Base-by-base conservation (phyloP, 305 asterid genomes). In the Fraxinus latifolia region DNA sequence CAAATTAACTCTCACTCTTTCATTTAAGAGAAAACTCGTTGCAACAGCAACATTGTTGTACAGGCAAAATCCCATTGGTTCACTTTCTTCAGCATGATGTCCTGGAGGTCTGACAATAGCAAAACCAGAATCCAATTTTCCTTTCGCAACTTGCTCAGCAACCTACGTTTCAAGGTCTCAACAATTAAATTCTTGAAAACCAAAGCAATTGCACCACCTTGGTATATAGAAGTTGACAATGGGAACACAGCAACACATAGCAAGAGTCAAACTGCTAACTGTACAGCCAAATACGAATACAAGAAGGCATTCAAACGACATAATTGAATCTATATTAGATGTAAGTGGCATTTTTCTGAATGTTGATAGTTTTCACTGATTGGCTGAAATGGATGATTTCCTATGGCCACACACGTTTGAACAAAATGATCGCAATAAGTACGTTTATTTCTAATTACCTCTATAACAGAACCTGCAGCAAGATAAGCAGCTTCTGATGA, bases 31-130 rank as follows among this genome's bases (percentile, higher is more conserved):
- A 86, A 79, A 88, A 83, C 93, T 91, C 58, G 99, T 79, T 0
- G 98, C 98, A 87, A 94, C 78, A 82, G 91, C 98, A 79, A 96
- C 99, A 81, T 94, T 96, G 89, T 94, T 96, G 89, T 85, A 91
- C 37, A 94, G 89, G 89, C 99, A 96, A 89, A 96, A 96, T 37
- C 99, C 98, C 99, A 96, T 96, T 11, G 98, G 97, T 83, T 90
- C 89, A 77, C 76, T 82, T 89, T 84, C 84, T 87, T 94, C 99
- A 1, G 99, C 99, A 84, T 96, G 99, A 89, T 96, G 99, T 32
- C 99, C 99, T n/a, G 99, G 99, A 79, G 99, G 99, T 87, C 99
- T 90, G 34, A 96, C 95, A 60, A 96, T 88, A 83, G 99, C 99
- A 86, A 92, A 96, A 77, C 91, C 95, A 14, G 98, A 93, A 84